Base-by-base conservation (phyloP, 129 eudicot genomes). In the Centrapalus pauciflorus region DNA sequence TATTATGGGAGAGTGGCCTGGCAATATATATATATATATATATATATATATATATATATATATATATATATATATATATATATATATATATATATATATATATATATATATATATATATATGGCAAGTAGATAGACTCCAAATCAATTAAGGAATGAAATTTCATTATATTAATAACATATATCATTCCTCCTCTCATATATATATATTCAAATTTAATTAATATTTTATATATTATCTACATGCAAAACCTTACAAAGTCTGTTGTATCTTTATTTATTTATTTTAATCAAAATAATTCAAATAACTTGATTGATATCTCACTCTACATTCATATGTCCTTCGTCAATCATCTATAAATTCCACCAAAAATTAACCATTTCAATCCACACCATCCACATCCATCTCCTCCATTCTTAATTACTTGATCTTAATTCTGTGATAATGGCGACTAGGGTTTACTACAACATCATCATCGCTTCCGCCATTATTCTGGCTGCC, bases 341-440 rank as follows among this genome's bases (percentile, higher is more conserved):
- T n/a, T n/a, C n/a, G n/a, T n/a, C n/a, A n/a, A n/a, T 32, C 49
- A 30, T 23, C 72, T 66, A 50, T 66, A 66, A 66, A 49, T 49
- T 19, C 48, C 16, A 2, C 60, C 0, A 21, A 46, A 20, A 50
- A 37, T 2, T 14, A 32, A 8, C 5, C 52, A 23, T 62, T 3
- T 4, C 33, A 2, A 32, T 33, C 40, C 71, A 49, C 41, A 10
- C n/a, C n/a, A n/a, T n/a, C n/a, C n/a, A n/a, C 55, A 55, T 9
- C 55, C 13, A 33, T 55, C 24, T 38, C 55, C 24, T 38, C 55
- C 4, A 55, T 9, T 20, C 49, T 33, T 25, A n/a, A 49, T 3
- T 9, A 14, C 49, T 33, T 25, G 7, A 49, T 3, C 4, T 3
- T 11, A 45, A 45, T 11, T 21, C 24, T 23, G 4, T 12, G 2